Conservation (phyloP, 495 filamentous ascomycete genomes). For the Aspergillus taichungensis region DNA sequence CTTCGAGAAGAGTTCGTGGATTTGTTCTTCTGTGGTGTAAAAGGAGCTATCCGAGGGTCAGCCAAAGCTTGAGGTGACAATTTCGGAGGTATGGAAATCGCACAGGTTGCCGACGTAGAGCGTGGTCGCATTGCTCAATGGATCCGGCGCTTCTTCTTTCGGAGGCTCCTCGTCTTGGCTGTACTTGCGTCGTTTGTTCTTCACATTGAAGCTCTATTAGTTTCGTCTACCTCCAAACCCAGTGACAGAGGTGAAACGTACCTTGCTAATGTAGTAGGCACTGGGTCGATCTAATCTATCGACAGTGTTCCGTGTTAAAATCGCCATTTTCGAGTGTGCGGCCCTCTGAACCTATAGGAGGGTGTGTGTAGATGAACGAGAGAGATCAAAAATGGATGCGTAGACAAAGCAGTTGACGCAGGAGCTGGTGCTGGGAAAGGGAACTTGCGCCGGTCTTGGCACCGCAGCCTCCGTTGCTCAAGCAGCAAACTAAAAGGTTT, state of each 20-base stretch:
- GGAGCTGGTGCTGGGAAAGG: not conserved
- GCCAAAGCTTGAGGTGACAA: slow-evolving; percentile 3
- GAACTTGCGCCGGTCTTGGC: slow-evolving; percentile 8
- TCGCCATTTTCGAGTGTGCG: slow-evolving; percentile 8
- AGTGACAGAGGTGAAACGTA: slow-evolving; percentile 28
- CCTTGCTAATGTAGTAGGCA: slow-evolving; percentile 74
- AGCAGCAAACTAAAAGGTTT: no score
- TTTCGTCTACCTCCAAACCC: not conserved
- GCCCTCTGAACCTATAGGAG: not conserved
- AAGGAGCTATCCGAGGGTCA: slow-evolving; percentile 65
- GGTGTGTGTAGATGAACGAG: not conserved
- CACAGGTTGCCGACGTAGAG: slow-evolving; percentile 97
- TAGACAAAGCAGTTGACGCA: not conserved
- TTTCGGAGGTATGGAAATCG: slow-evolving; percentile 18
- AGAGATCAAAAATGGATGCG: not conserved
- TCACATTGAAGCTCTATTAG: slow-evolving; percentile 3
- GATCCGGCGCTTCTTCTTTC: slow-evolving; percentile 54
- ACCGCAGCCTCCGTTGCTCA: not conserved
- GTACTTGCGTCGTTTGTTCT: slow-evolving; percentile 63
- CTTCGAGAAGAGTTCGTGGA: slow-evolving; percentile 95
- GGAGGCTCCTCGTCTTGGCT: slow-evolving; percentile 49
- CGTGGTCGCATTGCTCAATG: slow-evolving; percentile 78
- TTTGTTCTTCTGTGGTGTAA: slow-evolving; percentile 98
- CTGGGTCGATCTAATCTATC: slow-evolving; percentile 84
- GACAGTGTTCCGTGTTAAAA: slow-evolving; percentile 48